A percentile compares a stretch with the other conserved stretches of the same genome.
Evolutionary conservation across 345 rosid species (phyloP).

Genomic region (Linum trigynum): DNA sequence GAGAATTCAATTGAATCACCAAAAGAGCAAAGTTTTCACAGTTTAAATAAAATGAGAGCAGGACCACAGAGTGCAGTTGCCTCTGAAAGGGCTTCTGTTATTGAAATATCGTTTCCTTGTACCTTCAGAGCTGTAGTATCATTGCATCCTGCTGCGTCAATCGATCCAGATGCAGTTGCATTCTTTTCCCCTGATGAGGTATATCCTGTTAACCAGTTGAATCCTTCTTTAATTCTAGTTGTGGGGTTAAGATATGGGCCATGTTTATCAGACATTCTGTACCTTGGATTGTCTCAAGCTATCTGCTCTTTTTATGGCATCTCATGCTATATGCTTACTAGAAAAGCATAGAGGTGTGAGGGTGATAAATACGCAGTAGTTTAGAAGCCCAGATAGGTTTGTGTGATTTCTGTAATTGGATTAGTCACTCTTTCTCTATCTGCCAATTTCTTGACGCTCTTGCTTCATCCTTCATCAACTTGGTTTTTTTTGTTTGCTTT

Average conservation of each 20-base stretch:
- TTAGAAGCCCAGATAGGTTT: too few species aligned
- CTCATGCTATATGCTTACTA: too few species aligned
- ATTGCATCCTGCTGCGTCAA: slow-evolving; percentile 85
- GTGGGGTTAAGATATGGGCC: neutral
- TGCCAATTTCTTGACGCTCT: neutral
- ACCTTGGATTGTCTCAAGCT: neutral
- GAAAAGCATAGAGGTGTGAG: neutral
- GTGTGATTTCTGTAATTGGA: too few species aligned
- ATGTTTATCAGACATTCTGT: neutral
- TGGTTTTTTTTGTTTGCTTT: too few species aligned
- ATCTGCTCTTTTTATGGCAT: neutral
- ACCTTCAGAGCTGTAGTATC: slow-evolving; percentile 77
- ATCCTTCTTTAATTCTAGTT: neutral
- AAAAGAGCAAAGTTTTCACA: slow-evolving; percentile 44
- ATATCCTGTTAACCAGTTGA: slow-evolving; percentile 10
- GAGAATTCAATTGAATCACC: slow-evolving; percentile 51
- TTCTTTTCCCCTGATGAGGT: slow-evolving; percentile 99
- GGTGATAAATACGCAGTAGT: too few species aligned
- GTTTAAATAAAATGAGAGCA: slow-evolving; percentile 51
- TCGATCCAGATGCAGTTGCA: slow-evolving; percentile 83
- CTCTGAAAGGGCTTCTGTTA: slow-evolving; percentile 53
- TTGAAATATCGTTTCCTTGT: slow-evolving; percentile 64
- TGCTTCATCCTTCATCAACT: neutral
- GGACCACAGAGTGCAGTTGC: slow-evolving; percentile 30
- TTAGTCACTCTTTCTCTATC: too few species aligned